Percentiles rank a stretch among this genome's conserved stretches.
These are phyloP conservation scores for Wickerhamomyces chaumierensis DNA, from an alignment of 805 yeast species.

Conservation along the genomic window DNA sequence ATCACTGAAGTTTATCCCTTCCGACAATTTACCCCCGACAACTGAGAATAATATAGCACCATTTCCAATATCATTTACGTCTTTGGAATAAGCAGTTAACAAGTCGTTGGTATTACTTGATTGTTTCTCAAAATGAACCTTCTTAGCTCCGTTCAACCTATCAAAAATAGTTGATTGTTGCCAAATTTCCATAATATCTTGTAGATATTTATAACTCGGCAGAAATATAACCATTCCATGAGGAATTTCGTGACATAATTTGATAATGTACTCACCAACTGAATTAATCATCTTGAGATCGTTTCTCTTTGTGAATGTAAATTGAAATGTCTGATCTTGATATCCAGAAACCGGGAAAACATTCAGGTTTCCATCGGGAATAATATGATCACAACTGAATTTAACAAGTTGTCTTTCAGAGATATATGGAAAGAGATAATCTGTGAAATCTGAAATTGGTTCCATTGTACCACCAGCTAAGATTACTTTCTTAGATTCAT, in stretches of 20 bases:
- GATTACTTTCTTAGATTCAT: slow-evolving; percentile 56
- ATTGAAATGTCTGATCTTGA: slow-evolving; percentile 31
- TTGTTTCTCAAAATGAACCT: slow-evolving; percentile 42
- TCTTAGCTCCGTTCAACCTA: slow-evolving; percentile 28
- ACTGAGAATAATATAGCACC: slow-evolving; percentile 75
- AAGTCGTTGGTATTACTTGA: slow-evolving; percentile 32
- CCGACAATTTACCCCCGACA: slow-evolving; percentile 88
- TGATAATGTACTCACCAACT: slow-evolving; percentile 38
- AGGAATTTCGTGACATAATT: slow-evolving; percentile 39
- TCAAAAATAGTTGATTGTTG: slow-evolving; percentile 22
- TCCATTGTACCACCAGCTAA: slow-evolving; percentile 96
- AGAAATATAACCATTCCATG: slow-evolving; percentile 73
- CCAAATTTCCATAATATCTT: slow-evolving; percentile 45
- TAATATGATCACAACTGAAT: slow-evolving; percentile 76
- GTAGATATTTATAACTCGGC: slow-evolving; percentile 72
- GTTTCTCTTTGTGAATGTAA: slow-evolving; percentile 58
- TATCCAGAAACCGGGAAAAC: slow-evolving; percentile 39
- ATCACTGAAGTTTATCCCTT: slow-evolving; percentile 87
- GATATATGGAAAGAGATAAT: slow-evolving; percentile 55
- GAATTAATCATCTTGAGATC: slow-evolving; percentile 30
- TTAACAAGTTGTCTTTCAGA: slow-evolving; percentile 28
- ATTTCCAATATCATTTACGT: slow-evolving; percentile 20
- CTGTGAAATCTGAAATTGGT: slow-evolving; percentile 62
- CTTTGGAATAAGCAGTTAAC: slow-evolving; percentile 36
- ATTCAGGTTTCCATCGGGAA: slow-evolving; percentile 55